Base-by-base conservation (phyloP, 352 stramenopile genomes). In the Globisporangium rhizosaccharum region DNA sequence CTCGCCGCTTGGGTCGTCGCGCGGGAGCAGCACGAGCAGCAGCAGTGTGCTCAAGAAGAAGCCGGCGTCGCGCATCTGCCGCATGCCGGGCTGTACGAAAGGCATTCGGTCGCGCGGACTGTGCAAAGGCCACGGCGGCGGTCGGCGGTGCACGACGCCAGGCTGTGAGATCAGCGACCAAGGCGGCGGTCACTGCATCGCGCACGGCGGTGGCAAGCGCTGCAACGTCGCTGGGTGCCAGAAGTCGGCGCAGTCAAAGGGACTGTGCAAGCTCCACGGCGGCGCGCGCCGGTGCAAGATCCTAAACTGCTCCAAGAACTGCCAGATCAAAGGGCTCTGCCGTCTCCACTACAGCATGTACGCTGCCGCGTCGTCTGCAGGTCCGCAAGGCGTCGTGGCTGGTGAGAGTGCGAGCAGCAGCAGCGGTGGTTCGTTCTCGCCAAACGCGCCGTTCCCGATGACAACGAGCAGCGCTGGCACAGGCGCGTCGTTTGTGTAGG, bases 101-200 rank as follows among this genome's bases (percentile, higher is more conserved):
- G 81, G 82, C 20, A 90, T 92, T 55, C 82, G 82, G 28, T 94
- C 85, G 44, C 73, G 80, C 4, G 87, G 87, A 0, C 71, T 94
- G 33, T 96, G 87, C 73, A 94, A 93, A 53, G 82, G 75, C 8
- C 87, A 96, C 68, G 87, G 87, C 14, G 87, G 87, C 30, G 87
- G 87, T 1, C 80, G 85, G 25, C 76, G 79, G 12, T 96, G 87
- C 67, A 76, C 71, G 84, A 90, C 85, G 9, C 76, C 79, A 1
- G 83, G 80, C 6, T 96, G 87, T 63, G 73, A 85, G 39, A 93
- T 93, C 66, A 88, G 76, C 60, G 87, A 94, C 73, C 86, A 96
- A 59, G 84, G 86, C 56, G 85, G 87, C 56, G 87, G 85, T 41
- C 82, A 88, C 65, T 94, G 85, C 68, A 90, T 90, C 62, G 59